Base-by-base conservation (phyloP, 2,329 filamentous ascomycete genomes). In the Talaromyces funiculosus region DNA sequence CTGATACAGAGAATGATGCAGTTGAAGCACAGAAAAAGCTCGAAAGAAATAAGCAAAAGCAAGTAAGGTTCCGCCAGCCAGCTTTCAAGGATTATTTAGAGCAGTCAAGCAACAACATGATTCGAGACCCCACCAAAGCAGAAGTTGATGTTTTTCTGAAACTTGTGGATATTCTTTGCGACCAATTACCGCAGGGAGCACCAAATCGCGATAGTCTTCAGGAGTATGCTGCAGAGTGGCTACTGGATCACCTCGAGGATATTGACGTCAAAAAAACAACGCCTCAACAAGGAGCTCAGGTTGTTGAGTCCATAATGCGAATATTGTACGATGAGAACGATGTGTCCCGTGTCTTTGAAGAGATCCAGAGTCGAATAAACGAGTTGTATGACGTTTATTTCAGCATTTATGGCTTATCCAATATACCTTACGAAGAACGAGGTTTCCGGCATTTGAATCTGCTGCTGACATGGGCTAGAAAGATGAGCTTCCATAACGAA, bases 401-500 rank as follows among this genome's bases (percentile, higher is more conserved):
- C 8, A 20, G 22, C 51, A 24, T 54, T 38, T 54, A 54, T 29
- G 7, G 7, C 33, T n/a, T 54, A 26, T 54, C 51, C 8, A 54
- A 33, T 24, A 3, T 26, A 14, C 10, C 49, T 26, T 24, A 38
- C 20, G 51, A 53, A 22, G 20, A 16, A n/a, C 51, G 9, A 40
- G 29, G 51, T 16, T 38, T 37, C 20, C 18, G 8, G 5, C 31
- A 54, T 16, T 20, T 38, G n/a, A 38, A 54, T 22, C 16, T 54
- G 18, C 14, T 54, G 18, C 22, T 54, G 12, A 18, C 51, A 20
- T 54, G 51, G 51, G 51, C 51, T 16, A 54, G 33, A 26, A 54
- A 54, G 22, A 54, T 54, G 51, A 54, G 51, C 35, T 54, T 54
- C 31, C 51, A 54, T 54, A 38, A 54, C 12, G 51, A 54, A 29